phyloP scores from a whole-genome alignment of 441 rosid genomes.

The Bruguiera hainesii region DNA sequence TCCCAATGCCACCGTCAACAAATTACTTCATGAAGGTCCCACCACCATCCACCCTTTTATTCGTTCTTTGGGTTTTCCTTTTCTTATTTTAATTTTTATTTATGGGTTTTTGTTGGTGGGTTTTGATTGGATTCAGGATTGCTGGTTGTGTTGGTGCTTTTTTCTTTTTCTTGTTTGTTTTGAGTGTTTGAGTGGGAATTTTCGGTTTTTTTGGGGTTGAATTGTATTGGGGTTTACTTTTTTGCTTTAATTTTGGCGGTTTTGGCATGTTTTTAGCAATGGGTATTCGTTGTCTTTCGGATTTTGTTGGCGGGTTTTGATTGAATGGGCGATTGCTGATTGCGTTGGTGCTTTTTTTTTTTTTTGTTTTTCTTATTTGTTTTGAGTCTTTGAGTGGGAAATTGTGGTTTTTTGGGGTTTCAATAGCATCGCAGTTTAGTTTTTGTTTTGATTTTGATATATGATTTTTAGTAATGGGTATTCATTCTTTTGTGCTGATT shows the following conservation, averaged over 20 bases:
- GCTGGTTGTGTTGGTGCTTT: not conserved
- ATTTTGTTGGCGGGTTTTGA: too few relatives aligned
- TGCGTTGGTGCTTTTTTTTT: too few relatives aligned
- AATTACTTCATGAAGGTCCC: slow-evolving; percentile 67
- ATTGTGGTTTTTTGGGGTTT: not conserved
- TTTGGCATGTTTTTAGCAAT: not conserved
- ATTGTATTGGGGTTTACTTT: not conserved
- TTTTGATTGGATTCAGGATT: not conserved
- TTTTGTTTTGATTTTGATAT: not conserved
- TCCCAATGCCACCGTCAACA: slow-evolving; percentile 75
- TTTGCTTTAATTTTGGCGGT: not conserved
- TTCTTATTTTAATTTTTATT: not conserved
- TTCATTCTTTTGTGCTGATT: slow-evolving; percentile 14
- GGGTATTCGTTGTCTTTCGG: slow-evolving; percentile 5
- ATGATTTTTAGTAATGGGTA: slow-evolving; percentile 1
- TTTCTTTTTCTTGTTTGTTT: not conserved
- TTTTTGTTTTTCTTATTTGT: not conserved
- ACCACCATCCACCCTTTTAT: not conserved
- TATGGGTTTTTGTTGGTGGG: slow-evolving; percentile 2
- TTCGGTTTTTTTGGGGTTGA: not conserved
- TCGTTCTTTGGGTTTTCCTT: not conserved
- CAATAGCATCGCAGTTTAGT: not conserved
- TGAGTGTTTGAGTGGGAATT: not conserved
- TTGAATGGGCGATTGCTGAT: too few relatives aligned
- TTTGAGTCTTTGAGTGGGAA: not conserved